These are phyloP conservation scores for Marchantia polymorpha DNA, from an alignment of 225 moss, liverwort and hornwort species.

Conservation along the genomic window DNA sequence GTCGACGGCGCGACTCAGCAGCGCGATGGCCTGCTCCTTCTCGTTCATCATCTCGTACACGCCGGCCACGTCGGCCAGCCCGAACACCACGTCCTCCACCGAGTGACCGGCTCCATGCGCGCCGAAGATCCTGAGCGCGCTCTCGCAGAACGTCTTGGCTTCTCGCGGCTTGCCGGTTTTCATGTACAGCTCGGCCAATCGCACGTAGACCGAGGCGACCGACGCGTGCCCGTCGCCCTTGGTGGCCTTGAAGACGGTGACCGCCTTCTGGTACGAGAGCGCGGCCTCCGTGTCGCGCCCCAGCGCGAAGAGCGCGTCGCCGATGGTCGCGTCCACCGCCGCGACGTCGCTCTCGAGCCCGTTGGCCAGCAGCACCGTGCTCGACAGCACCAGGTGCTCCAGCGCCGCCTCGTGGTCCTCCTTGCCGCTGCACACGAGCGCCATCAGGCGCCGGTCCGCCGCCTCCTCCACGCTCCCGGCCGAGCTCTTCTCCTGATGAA, in stretches of 20 bases:
- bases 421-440: slow-evolving; percentile 82
- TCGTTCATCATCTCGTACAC: slow-evolving; percentile 79
- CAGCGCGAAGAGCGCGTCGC: slow-evolving; percentile 74
- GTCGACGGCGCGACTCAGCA: slow-evolving; percentile 72
- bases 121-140: slow-evolving; percentile 80
- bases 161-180: slow-evolving; percentile 82
- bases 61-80: slow-evolving; percentile 80
- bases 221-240: slow-evolving; percentile 83
- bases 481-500: slow-evolving; percentile 69
- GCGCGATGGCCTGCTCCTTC: slow-evolving; percentile 68
- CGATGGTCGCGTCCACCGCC: slow-evolving; percentile 75
- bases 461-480: slow-evolving; percentile 82
- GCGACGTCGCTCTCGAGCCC: slow-evolving; percentile 78
- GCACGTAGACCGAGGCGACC: slow-evolving; percentile 80
- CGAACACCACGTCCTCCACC: slow-evolving; percentile 79
- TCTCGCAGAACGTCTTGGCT: slow-evolving; percentile 77
- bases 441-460: slow-evolving; percentile 85
- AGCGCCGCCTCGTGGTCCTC: slow-evolving; percentile 80
- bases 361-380: slow-evolving; percentile 45
- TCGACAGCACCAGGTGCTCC: slow-evolving; percentile 63
- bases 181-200: slow-evolving; percentile 81
- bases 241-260: slow-evolving; percentile 78
- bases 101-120: slow-evolving; percentile 72
- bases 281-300: slow-evolving; percentile 79
- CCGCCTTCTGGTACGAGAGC: slow-evolving; percentile 81